Percentiles rank a stretch among this genome's conserved stretches.
These are phyloP conservation scores for Tylopilus balloui DNA, from an alignment of 768 basidiomycete species.

Conservation along the genomic window DNA sequence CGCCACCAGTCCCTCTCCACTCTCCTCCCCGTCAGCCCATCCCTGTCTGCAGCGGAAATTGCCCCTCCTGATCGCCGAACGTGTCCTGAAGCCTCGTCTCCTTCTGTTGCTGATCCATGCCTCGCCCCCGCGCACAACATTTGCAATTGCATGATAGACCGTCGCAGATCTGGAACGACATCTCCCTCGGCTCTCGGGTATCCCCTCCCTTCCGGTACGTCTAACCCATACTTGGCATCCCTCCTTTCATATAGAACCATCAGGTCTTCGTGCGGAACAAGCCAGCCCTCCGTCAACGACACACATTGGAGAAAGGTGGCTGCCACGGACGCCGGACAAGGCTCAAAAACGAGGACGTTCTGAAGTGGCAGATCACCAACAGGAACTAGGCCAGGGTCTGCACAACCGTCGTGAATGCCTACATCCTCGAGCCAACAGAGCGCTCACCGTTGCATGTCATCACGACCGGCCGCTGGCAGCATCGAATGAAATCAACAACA, in stretches of 20 bases:
- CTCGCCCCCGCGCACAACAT: conserved; percentile 38
- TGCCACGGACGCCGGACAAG: conserved; percentile 51
- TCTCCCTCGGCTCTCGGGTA: conserved; percentile 30
- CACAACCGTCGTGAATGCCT: conserved; percentile 5
- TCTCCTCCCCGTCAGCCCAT: conserved; percentile 9
- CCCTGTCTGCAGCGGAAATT: conserved; percentile 33
- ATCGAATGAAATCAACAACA: conserved; percentile 73
- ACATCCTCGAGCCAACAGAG: conserved; percentile 11
- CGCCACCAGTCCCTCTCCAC: conserved; percentile 25
- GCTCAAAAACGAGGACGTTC: conserved; percentile 57
- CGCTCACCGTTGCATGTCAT: conserved; percentile 88
- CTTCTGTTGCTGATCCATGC: conserved; percentile 31
- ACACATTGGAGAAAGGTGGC: conserved; percentile 66
- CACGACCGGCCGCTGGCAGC: conserved; percentile 84
- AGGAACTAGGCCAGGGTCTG: conserved; percentile 75
- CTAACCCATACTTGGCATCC: conserved; percentile 18
- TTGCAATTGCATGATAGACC: conserved; percentile 61
- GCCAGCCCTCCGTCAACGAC: conserved; percentile 52
- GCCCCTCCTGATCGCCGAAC: conserved; percentile 27
- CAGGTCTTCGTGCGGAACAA: conserved; percentile 41
- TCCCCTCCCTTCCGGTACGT: conserved; percentile 34
- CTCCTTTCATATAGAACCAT: conserved; percentile 42
- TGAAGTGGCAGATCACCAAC: conserved; percentile 73
- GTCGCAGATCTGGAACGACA: conserved; percentile 55
- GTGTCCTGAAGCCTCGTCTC: conserved; percentile 28